Evolutionary conservation across 2,329 filamentous ascomycete species (phyloP).

Genomic region (Pseudocercospora eumusae): DNA sequence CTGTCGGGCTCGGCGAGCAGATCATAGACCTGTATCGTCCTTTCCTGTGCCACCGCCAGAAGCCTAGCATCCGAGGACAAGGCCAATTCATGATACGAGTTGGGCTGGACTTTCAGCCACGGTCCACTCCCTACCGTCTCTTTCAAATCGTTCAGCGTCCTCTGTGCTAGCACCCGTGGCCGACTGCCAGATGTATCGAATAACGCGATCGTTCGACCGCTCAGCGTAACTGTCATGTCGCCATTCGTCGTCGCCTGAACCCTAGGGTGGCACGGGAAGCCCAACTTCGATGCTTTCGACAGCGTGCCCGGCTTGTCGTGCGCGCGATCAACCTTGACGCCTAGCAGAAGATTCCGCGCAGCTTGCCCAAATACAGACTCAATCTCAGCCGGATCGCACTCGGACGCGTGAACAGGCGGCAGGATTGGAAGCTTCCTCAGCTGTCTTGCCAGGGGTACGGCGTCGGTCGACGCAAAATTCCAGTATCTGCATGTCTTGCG

Average conservation of each 20-base stretch:
- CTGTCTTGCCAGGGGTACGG: constrained; percentile 36
- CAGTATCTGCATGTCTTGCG: constrained; percentile 40
- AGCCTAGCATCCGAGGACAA: constrained; percentile 37
- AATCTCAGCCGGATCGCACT: constrained; percentile 28
- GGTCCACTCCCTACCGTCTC: constrained; percentile 38
- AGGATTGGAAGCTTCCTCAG: constrained; percentile 37
- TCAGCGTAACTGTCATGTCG: constrained; percentile 32
- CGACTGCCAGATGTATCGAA: constrained; percentile 34
- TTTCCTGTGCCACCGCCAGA: constrained; percentile 40
- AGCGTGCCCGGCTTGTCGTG: constrained; percentile 26
- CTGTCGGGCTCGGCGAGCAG: constrained; percentile 35
- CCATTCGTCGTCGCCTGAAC: constrained; percentile 33
- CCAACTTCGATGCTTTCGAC: constrained; percentile 23
- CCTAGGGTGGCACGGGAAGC: constrained; percentile 26
- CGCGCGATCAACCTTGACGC: constrained; percentile 30
- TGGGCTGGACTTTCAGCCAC: constrained; percentile 38
- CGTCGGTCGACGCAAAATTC: constrained; percentile 37
- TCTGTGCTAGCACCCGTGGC: constrained; percentile 27
- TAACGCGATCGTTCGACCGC: constrained; percentile 35
- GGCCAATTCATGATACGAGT: constrained; percentile 36
- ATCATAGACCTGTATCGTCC: constrained; percentile 41
- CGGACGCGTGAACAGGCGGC: constrained; percentile 29
- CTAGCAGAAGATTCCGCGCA: constrained; percentile 38
- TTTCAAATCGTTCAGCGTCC: constrained; percentile 38
- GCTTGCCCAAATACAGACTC: constrained; percentile 36